A percentile compares a stretch with the other conserved stretches of the same genome.
Evolutionary conservation across 2,329 filamentous ascomycete species (phyloP).

Genomic region (Didymellaceae sp.): DNA sequence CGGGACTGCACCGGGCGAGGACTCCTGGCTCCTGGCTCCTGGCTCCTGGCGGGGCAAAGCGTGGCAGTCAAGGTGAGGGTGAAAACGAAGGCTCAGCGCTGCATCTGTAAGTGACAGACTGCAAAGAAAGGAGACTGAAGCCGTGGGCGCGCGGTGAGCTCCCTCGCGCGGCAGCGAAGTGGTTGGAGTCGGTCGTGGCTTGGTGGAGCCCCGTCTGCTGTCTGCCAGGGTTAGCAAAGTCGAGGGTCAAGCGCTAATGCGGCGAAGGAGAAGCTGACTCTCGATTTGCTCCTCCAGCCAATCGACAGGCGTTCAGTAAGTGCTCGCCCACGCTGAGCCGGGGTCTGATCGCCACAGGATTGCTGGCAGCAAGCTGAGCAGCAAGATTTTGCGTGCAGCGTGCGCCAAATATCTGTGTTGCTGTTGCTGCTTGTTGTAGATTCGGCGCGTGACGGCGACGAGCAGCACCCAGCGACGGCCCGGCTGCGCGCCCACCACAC

Average conservation of each 20-base stretch:
- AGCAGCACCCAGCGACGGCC: constrained; percentile 8
- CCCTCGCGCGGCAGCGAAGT: constrained; percentile 19
- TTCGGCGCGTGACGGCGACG: constrained; percentile 17
- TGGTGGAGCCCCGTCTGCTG: constrained; percentile 27
- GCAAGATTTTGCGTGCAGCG: constrained; percentile 2
- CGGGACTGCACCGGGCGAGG: constrained; percentile 26
- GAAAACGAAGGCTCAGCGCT: constrained; percentile 11
- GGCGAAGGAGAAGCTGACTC: constrained; percentile 25
- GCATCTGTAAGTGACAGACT: constrained; percentile 14
- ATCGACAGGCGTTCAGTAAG: constrained; percentile 19
- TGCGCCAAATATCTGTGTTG: too few relatives aligned
- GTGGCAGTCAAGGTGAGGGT: constrained; percentile 19
- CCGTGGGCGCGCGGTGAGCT: constrained; percentile 15
- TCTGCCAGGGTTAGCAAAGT: constrained; percentile 12
- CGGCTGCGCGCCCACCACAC: constrained; percentile 11
- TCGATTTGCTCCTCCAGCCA: constrained; percentile 22
- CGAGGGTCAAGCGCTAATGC: constrained; percentile 22
- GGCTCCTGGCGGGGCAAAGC: constrained; percentile 3
- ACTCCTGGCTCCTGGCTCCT: too few relatives aligned
- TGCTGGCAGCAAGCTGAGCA: constrained; percentile 2
- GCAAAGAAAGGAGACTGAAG: constrained; percentile 1
- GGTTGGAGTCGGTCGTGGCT: constrained; percentile 24
- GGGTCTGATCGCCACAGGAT: constrained; percentile 7
- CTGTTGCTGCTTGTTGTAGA: constrained; percentile 12
- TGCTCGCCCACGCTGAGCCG: constrained; percentile 10